Conservation (phyloP, 1,284 basidiomycete genomes). For the Stygiomarasmius scandens region DNA sequence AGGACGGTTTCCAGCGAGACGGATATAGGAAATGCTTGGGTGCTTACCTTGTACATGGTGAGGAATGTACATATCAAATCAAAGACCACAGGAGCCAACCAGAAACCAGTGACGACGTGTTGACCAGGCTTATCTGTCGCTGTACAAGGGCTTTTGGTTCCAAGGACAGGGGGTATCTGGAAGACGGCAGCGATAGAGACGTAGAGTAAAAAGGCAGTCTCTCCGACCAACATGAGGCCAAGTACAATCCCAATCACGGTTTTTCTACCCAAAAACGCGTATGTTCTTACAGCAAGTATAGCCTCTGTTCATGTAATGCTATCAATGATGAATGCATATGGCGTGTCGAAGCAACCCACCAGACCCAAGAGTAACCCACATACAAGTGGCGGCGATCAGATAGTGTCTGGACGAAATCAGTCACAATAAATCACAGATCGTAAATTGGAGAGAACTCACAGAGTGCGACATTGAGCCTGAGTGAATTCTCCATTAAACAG, state of each 20-base stretch:
- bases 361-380: slow-evolving; percentile 14
- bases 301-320: slow-evolving; percentile 3
- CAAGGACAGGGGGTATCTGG: slow-evolving; percentile 9
- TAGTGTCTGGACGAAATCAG: slow-evolving; percentile 10
- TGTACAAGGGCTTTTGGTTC: slow-evolving; percentile 13
- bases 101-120: slow-evolving; percentile 16
- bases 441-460: no score
- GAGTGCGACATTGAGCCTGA: slow-evolving; percentile 1
- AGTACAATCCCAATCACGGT: slow-evolving; percentile 1
- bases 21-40: no score
- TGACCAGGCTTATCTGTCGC: slow-evolving; percentile 13
- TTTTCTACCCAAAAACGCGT: slow-evolving; percentile 13
- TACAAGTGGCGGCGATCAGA: slow-evolving; percentile 15
- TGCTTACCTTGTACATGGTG: slow-evolving; percentile 9
- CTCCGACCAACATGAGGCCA: slow-evolving; percentile 7
- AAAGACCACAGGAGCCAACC: slow-evolving; percentile 15
- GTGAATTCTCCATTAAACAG: slow-evolving; percentile 16
- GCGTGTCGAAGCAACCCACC: neutral
- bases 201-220: slow-evolving; percentile 14
- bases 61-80: slow-evolving; percentile 16
- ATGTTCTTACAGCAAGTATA: slow-evolving; percentile 16
- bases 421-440: slow-evolving; percentile 9
- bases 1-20: no score
- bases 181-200: slow-evolving; percentile 11
- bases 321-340: neutral